These are phyloP conservation scores for Rubia peregrina DNA, from an alignment of 305 asterid genomes.

Conservation along the genomic window DNA sequence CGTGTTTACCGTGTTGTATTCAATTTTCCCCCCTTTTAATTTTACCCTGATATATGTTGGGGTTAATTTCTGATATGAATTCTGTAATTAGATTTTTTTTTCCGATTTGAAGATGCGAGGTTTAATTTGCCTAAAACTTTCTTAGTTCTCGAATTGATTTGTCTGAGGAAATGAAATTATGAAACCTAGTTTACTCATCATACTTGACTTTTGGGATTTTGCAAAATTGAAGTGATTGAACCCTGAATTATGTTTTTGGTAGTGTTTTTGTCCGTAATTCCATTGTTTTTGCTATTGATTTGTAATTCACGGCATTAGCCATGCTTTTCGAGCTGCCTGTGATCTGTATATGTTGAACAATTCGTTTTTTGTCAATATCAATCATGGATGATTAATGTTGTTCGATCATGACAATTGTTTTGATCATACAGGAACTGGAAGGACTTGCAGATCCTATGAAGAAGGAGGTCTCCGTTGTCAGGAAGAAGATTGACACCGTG, in stretches of 20 bases:
- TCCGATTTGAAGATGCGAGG: background rate
- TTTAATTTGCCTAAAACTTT: background rate
- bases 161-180: background rate
- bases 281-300: background rate
- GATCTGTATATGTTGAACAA: background rate
- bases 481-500: constrained; percentile 75
- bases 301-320: background rate
- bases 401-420: background rate
- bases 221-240: background rate
- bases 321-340: background rate
- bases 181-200: background rate
- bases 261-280: background rate
- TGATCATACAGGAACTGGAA: constrained; percentile 60
- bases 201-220: background rate
- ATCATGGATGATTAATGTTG: background rate
- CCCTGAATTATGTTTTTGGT: background rate
- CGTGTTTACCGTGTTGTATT: background rate
- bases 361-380: background rate
- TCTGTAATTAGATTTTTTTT: background rate
- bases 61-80: constrained; percentile 1
- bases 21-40: background rate
- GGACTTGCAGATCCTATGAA: constrained; percentile 82
- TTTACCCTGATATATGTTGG: background rate
- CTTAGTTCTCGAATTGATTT: background rate
- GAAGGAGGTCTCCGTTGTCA: constrained; percentile 72